Evolutionary conservation across 768 basidiomycete species (phyloP).

Genomic region (Pleurotus pulmonarius): DNA sequence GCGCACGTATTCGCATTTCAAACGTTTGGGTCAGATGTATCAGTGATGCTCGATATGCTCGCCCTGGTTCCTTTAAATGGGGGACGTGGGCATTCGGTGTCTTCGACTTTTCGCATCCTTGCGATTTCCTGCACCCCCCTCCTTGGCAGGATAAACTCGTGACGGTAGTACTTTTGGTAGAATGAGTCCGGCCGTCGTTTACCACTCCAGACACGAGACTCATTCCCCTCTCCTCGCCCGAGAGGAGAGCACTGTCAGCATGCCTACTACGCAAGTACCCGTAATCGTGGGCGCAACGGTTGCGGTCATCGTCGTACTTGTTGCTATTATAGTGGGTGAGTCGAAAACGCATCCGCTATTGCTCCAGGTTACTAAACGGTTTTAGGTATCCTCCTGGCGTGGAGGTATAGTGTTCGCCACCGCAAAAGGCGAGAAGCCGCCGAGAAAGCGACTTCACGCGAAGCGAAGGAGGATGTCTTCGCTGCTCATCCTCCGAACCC

Average conservation of each 20-base stretch:
- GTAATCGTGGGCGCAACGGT: slow-evolving; percentile 5
- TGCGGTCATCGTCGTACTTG: slow-evolving; percentile 2
- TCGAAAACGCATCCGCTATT: neutral
- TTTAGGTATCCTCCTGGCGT: neutral
- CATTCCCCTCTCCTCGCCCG: neutral
- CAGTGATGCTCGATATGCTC: neutral
- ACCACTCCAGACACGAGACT: neutral
- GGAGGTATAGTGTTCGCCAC: neutral
- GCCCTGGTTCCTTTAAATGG: slow-evolving; percentile 1
- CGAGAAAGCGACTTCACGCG: neutral
- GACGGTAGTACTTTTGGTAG: neutral
- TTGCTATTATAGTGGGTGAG: slow-evolving; percentile 5
- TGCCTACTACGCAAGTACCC: neutral
- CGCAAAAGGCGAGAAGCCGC: neutral
- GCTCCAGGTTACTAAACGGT: neutral
- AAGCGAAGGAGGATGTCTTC: slow-evolving; percentile 5
- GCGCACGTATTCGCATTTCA: neutral
- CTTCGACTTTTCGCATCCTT: slow-evolving; percentile 1
- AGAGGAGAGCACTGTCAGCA: neutral
- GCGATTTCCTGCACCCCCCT: neutral
- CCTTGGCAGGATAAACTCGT: neutral
- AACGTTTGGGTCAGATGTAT: slow-evolving; percentile 1
- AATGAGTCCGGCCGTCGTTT: slow-evolving; percentile 2
- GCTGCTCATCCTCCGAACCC: slow-evolving; percentile 6
- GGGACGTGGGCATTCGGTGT: neutral